A percentile compares a stretch with the other conserved stretches of the same genome.
Evolutionary conservation across 495 filamentous ascomycete genomes (phyloP).

Genomic region (Podospora australis): DNA sequence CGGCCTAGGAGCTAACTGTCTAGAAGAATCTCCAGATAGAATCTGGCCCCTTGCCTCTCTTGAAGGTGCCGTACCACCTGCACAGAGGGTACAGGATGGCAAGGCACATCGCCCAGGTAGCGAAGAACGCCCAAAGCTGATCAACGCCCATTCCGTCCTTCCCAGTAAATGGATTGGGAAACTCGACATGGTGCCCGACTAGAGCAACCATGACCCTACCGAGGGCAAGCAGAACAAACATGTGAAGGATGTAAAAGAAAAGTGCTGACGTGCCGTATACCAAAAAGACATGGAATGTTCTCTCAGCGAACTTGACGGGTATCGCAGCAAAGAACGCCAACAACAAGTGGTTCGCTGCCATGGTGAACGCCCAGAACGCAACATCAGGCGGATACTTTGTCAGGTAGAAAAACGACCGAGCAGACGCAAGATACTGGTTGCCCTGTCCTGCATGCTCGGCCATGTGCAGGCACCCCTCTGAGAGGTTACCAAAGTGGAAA

Average conservation of each 20-base stretch:
- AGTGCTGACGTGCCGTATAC: slow-evolving; percentile 30
- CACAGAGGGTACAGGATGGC: slow-evolving; percentile 25
- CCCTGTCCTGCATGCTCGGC: slow-evolving; percentile 17
- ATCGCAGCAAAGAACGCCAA: slow-evolving; percentile 23
- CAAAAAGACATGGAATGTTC: slow-evolving; percentile 17
- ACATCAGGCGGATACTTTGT: slow-evolving; percentile 34
- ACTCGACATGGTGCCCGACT: slow-evolving; percentile 9
- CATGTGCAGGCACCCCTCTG: slow-evolving; percentile 27
- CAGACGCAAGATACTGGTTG: slow-evolving; percentile 27
- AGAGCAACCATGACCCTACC: background rate
- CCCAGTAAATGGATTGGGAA: slow-evolving; percentile 5
- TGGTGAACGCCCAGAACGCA: slow-evolving; percentile 28
- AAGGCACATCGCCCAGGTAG: slow-evolving; percentile 10
- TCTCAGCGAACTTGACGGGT: slow-evolving; percentile 13
- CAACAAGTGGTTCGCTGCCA: slow-evolving; percentile 25
- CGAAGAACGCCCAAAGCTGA: slow-evolving; percentile 20
- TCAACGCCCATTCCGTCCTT: slow-evolving; percentile 14
- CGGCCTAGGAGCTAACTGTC: too few species aligned
- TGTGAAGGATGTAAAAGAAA: slow-evolving; percentile 29
- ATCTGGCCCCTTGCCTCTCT: slow-evolving; percentile 21
- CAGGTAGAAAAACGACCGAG: slow-evolving; percentile 29
- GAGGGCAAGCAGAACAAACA: slow-evolving; percentile 17
- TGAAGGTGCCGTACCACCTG: slow-evolving; percentile 25
- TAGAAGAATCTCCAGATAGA: slow-evolving; percentile 34
- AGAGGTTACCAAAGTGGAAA: slow-evolving; percentile 28